These are phyloP conservation scores for Leishmania major DNA, from an alignment of 208 protist species.

Conservation along the genomic window DNA sequence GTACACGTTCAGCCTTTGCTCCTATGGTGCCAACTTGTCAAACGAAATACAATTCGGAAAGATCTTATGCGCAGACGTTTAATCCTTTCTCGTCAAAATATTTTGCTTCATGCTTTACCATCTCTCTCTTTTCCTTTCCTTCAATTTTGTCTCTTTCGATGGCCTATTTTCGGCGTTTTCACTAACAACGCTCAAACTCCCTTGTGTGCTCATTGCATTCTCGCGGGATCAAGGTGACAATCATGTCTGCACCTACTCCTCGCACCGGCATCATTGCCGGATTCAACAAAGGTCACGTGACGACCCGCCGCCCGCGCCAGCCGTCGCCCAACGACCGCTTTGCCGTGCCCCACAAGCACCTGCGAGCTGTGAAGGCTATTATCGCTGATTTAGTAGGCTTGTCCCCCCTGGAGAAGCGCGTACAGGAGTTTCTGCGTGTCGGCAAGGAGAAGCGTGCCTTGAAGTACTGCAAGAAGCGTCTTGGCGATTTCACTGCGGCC, in stretches of 20 bases:
- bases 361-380: conserved; percentile 91
- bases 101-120: conserved; percentile 6
- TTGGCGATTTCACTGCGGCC: conserved; percentile 86
- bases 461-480: conserved; percentile 95
- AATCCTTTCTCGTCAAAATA: not conserved
- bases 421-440: conserved; percentile 94
- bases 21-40: not conserved
- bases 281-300: conserved; percentile 93
- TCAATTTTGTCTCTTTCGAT: not conserved
- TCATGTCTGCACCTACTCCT: conserved; percentile 69
- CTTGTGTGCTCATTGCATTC: not conserved
- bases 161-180: not conserved
- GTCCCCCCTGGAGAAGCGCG: conserved; percentile 93
- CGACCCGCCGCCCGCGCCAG: conserved; percentile 83
- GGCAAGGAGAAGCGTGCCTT: conserved; percentile 96
- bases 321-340: conserved; percentile 83
- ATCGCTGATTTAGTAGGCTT: conserved; percentile 91
- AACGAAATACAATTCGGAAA: not conserved
- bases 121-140: not conserved
- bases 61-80: not conserved
- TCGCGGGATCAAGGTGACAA: conserved; percentile 17
- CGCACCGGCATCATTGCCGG: conserved; percentile 91
- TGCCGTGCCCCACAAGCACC: conserved; percentile 87
- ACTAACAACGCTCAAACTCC: not conserved
- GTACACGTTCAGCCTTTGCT: not conserved